Base-by-base conservation (phyloP, 2,329 filamentous ascomycete genomes). In the Ascochyta lentis region DNA sequence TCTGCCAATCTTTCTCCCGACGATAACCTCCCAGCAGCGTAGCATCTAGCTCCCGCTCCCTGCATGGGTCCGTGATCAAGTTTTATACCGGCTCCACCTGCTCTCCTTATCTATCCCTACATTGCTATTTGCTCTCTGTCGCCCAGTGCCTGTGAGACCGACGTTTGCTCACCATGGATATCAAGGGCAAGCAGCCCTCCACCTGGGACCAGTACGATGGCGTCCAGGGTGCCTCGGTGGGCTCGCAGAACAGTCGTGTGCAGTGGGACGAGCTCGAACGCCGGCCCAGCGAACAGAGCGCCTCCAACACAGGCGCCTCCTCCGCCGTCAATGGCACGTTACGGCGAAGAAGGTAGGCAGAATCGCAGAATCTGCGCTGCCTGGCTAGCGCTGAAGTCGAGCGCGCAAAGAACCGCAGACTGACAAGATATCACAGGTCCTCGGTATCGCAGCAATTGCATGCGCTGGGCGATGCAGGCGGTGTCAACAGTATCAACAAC, bases 401-500 rank as follows among this genome's bases (percentile, higher is more conserved):
- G 27, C 29, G 29, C 70, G 27, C 40, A 43, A 42, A 3, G 16
- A 19, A 27, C 24, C 13, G 12, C 16, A 15, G 41, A 49, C 60
- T 64, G 49, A 60, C 49, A 31, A 19, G 24, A 8, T 10, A n/a
- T 24, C 29, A 16, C 47, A 77, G 76, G 44, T 82, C 80, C 23
- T 82, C 80, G 7, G 76, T 82, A 65, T 77, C 78, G 8, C 77
- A 83, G 69, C 81, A 83, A 45, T 72, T 85, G 50, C 76, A 78
- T 42, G 77, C 80, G 6, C 59, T 80, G 19, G 67, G 90, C 63
- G 88, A 96, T 58, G 88, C 91, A 43, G 95, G 94, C 61, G 94
- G 94, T 46, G 89, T 93, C 58, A 98, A 98, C 80, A 96, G 91
- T 76, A 90, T 98, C 67, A 89, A 95, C 70, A 96, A 93, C 69